A percentile compares a stretch with the other conserved stretches of the same genome.
Evolutionary conservation across 129 eudicot species (phyloP).

Genomic region (Helianthus tuberosus): DNA sequence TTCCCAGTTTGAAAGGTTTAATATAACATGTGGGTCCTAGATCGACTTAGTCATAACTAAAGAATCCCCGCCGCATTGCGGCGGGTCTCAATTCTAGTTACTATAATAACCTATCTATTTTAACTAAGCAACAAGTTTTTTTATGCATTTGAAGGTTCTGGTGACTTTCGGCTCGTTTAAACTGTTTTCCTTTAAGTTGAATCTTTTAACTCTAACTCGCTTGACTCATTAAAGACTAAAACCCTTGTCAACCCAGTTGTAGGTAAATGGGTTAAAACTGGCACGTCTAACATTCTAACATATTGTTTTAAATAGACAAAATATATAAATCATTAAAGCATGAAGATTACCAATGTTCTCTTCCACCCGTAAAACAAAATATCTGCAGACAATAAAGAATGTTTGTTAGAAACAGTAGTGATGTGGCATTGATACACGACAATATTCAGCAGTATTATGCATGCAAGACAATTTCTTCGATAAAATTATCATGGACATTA

Average conservation of each 20-base stretch:
- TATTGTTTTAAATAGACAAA: constrained; percentile 1
- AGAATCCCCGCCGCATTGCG: too few relatives aligned
- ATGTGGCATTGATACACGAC: neutral
- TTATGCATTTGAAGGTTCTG: neutral
- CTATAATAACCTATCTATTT: neutral
- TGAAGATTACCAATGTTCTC: constrained; percentile 75
- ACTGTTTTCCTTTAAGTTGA: neutral
- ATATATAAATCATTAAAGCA: neutral
- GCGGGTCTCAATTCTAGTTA: too few relatives aligned
- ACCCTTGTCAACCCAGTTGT: neutral
- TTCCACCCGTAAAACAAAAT: constrained; percentile 94
- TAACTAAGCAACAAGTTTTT: neutral
- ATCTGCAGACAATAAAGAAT: constrained; percentile 57
- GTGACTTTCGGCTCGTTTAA: neutral
- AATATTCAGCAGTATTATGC: neutral
- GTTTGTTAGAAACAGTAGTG: neutral
- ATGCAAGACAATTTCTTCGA: neutral
- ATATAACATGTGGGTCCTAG: too few relatives aligned
- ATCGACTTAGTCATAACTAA: too few relatives aligned
- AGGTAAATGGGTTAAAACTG: neutral
- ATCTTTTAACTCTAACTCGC: neutral
- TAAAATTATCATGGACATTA: neutral
- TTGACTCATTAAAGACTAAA: neutral
- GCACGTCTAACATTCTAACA: neutral
- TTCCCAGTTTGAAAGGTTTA: too few relatives aligned